Evolutionary conservation across 176 grass and related monocot genomes (phyloP).

Genomic region (Elaeis guineensis): DNA sequence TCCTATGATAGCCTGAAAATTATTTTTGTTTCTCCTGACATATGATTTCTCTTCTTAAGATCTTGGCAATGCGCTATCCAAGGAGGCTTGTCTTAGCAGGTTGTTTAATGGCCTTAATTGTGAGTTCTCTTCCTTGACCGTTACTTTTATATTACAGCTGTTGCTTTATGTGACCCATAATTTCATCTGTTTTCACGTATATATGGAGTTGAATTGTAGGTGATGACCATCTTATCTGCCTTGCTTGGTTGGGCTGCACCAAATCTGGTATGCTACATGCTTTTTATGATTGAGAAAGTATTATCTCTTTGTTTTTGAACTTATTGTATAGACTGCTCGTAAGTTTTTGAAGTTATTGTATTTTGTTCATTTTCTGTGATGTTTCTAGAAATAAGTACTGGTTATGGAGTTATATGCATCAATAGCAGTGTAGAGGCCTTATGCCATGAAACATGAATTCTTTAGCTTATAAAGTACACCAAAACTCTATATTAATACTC

Average conservation of each 20-base stretch:
- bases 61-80: slow-evolving; percentile 89
- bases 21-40: slow-evolving; percentile 10
- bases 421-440: too few relatives aligned
- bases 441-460: too few relatives aligned
- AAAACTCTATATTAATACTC: too few relatives aligned
- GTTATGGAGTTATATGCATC: too few relatives aligned
- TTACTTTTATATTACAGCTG: not conserved
- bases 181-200: not conserved
- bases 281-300: not conserved
- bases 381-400: too few relatives aligned
- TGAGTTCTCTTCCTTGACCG: slow-evolving; percentile 34
- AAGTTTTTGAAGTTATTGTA: too few relatives aligned
- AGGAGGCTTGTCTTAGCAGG: slow-evolving; percentile 78
- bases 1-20: not conserved
- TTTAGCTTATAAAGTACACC: too few relatives aligned
- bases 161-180: not conserved
- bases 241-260: slow-evolving; percentile 86
- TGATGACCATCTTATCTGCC: slow-evolving; percentile 83
- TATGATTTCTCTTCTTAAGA: slow-evolving; percentile 45
- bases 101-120: slow-evolving; percentile 56
- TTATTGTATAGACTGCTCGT: too few relatives aligned
- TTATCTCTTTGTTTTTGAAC: too few relatives aligned
- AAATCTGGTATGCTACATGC: slow-evolving; percentile 84
- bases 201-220: slow-evolving; percentile 38
- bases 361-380: too few relatives aligned